Base-by-base conservation (phyloP, 192 early-diverging fungal species). In the Coemansia reversa region DNA sequence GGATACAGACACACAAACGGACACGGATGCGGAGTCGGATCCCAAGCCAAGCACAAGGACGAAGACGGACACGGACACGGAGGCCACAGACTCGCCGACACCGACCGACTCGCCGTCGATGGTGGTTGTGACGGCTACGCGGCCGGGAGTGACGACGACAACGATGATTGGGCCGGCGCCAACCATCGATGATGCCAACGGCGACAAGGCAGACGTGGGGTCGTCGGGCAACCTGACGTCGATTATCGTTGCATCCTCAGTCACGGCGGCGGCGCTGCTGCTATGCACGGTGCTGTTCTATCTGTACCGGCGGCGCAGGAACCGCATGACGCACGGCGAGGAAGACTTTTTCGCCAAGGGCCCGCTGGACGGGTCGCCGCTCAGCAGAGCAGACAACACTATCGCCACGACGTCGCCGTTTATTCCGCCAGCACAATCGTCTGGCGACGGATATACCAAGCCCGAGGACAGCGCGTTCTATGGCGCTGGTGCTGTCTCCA, bases 201-300 rank as follows among this genome's bases (percentile, higher is more conserved):
- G 73, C 32, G 68, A 72, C 55, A 80, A 80, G 73, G 77, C 76
- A 7, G 65, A 80, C 33, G 72, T 75, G 2, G 73, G 73, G 4
- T 22, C 64, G 14, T 70, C 72, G n/a, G 55, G 60, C 28, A 80
- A 80, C 55, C 67, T 68, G 3, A 69, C 72, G 23, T 71, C 77
- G 0, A 63, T 75, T 39, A 80, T 80, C 51, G 73, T 67, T 5
- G 77, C 77, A 22, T 58, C 77, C 9, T 25, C 25, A 14, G 72
- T 67, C 23, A 75, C 72, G 2, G 72, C 72, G 7, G 62, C 62
- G 16, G 77, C 63, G 4, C 69, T 80, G 48, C 58, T 75, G 51
- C 53, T 75, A 27, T 65, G 60, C 22, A 73, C 72, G 18, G 50
- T 80, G 19, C 29, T 75, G 54, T 74, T 59, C 58, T 80, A 64